Evolutionary conservation across 306 rosid species (phyloP), one percentile per base, ranked within the genome.

Genomic region (Arachis hypogaea): DNA sequence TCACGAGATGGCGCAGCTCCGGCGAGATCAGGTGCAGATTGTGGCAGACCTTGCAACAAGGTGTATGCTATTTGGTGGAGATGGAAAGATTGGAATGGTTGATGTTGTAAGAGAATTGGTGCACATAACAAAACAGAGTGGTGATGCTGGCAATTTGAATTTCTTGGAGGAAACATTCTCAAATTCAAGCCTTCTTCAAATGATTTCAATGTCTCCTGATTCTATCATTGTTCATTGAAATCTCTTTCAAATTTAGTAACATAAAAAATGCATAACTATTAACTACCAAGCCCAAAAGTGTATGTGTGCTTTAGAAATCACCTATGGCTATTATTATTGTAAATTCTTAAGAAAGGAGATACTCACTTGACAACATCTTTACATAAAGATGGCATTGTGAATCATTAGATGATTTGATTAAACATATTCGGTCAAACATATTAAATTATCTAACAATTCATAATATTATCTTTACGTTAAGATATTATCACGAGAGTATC

Each of bases 161-260:
- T 57, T 46, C 76, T 63, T 93, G 57, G 93, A 94, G 61, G 99
- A 92, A 75, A 94, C 97, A 29, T 94, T 94, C 82, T 94, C 99
- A 3, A 94, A 94, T 78, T 94, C 99, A 6, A 92, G 96, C 81
- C 92, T 94, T 65, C 99, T 94, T 68, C 99, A 92, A 83, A 94
- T 94, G 99, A 90, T 94, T 68, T 94, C 99, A n/a, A 85, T 87
- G 96, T 92, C 99, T 73, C 99, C 99, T 72, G 97, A 94, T 77
- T 92, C 99, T 36, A 73, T 86, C 84, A 60, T 85, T 77, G 76
- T 84, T 72, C 90, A 89, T 77, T 90, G 87, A 88, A 54, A 5
- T 22, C 62, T 16, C 33, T 28, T 9, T 33, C 38, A 33, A 33
- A 33, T 33, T 33, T 33, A 1, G 38, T 33, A 9, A 4, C 14